phyloP scores from a whole-genome alignment of 108 stramenopile genomes.

The Nitzschia putrida region DNA sequence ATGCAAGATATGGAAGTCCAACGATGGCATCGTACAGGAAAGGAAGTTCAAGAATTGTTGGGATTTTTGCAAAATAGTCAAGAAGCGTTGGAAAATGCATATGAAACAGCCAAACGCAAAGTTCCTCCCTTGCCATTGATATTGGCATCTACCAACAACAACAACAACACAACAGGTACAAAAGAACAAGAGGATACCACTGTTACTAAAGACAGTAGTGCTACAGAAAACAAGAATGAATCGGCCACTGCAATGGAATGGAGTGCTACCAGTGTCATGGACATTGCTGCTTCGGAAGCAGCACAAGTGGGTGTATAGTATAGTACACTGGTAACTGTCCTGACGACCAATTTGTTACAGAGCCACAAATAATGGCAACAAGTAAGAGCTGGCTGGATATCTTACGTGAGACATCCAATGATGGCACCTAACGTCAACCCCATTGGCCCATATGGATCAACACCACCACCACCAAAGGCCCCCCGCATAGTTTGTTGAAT shows the following conservation, averaged over 20 bases:
- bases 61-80: slow-evolving; percentile 23
- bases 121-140: slow-evolving; percentile 28
- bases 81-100: slow-evolving; percentile 16
- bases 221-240: background rate
- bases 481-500: too few species aligned
- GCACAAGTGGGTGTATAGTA: background rate
- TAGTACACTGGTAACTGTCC: too few species aligned
- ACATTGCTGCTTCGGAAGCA: slow-evolving; percentile 14
- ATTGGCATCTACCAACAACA: background rate
- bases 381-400: too few species aligned
- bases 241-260: background rate
- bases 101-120: slow-evolving; percentile 23
- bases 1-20: slow-evolving; percentile 42
- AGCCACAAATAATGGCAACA: too few species aligned
- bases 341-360: too few species aligned
- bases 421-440: too few species aligned
- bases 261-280: slow-evolving; percentile 34
- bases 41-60: slow-evolving; percentile 43
- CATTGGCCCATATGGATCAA: too few species aligned
- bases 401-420: too few species aligned
- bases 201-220: too few species aligned
- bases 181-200: too few species aligned
- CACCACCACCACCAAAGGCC: too few species aligned
- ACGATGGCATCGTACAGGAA: slow-evolving; percentile 19
- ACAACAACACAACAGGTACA: background rate